A percentile compares a stretch with the other conserved stretches of the same genome.
These are phyloP conservation scores for Gastrodia elata DNA, from an alignment of 106 monocot genomes.

Conservation along the genomic window DNA sequence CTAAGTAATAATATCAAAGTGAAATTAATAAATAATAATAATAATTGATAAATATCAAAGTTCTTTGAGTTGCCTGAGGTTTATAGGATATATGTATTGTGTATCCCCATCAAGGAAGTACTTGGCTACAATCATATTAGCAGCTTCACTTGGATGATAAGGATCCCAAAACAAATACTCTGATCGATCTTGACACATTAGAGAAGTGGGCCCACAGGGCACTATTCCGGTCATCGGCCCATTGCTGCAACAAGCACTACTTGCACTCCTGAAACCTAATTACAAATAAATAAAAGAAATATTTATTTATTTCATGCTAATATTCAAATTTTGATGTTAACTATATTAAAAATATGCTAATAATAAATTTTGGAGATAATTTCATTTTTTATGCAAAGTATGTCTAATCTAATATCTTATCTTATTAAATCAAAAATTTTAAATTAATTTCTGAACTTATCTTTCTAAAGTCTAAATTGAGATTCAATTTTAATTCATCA, in stretches of 20 bases:
- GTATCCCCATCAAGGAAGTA: slow-evolving; percentile 51
- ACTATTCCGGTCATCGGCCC: slow-evolving; percentile 58
- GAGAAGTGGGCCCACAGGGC: slow-evolving; percentile 61
- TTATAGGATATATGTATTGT: slow-evolving; percentile 58
- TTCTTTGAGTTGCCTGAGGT: slow-evolving; percentile 44
- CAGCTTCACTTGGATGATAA: slow-evolving; percentile 83
- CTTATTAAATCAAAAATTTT: too few species aligned
- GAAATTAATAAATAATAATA: background rate
- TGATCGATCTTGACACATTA: slow-evolving; percentile 39
- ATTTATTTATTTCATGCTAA: too few species aligned
- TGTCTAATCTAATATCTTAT: too few species aligned
- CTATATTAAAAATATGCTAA: too few species aligned
- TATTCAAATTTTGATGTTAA: too few species aligned
- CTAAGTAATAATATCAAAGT: background rate
- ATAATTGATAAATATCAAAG: background rate
- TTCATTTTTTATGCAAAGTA: too few species aligned
- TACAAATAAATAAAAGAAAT: too few species aligned
- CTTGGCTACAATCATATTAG: slow-evolving; percentile 59
- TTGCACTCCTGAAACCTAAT: slow-evolving; percentile 63
- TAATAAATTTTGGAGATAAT: too few species aligned
- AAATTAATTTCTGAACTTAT: too few species aligned
- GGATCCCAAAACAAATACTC: slow-evolving; percentile 80
- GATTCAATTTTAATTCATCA: too few species aligned
- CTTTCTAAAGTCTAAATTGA: too few species aligned
- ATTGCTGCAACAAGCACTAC: slow-evolving; percentile 60